Base-by-base conservation (phyloP, 257 asterid genomes). In the Cinchona pubescens region DNA sequence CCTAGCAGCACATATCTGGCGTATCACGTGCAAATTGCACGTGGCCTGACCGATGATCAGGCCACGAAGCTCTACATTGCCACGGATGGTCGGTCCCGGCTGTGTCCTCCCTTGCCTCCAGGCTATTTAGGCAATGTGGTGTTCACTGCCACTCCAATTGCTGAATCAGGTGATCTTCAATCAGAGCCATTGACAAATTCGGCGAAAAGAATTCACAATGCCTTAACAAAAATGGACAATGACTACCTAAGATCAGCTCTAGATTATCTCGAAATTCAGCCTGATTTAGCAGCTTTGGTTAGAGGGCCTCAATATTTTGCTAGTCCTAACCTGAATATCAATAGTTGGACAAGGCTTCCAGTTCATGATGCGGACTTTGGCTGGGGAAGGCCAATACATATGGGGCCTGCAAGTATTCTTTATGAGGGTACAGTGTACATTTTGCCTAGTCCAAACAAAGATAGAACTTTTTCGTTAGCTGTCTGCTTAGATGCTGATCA, bases 1-100 rank as follows among this genome's bases (percentile, higher is more conserved):
- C 45, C 83, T 92, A 3, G 91, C 91, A 1, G 97, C 97, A 3
- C 97, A 92, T 69, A 83, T 90, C 19, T 92, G 97, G 97, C 90
- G 96, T 37, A 85, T 92, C 72, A 82, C 90, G 1, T 85, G 93
- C 86, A 83, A 78, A 48, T n/a, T n/a, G 94, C 96, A 8, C 91
- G 97, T 5, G 85, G 87, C 60, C 89, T 88, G 42, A 35, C 67
- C 3, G 67, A 75, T 19, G 92, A 88, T 56, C 96, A 91, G 74
- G 71, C 70, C 27, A 84, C 96, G 21, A 87, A 88, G 82, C 81
- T 90, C 67, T 87, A 88, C 67, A 79, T 88, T 71, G 91, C 87
- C 5, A 91, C 91, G 0, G 97, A 92, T 45, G 91, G 92, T n/a
- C 87, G 97, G 67, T 84, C 84, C 62, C 82, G 88, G 67, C 25